Evolutionary conservation across 1,139 yeast genomes (phyloP).

Genomic region (Insectozyma bohioensis): DNA sequence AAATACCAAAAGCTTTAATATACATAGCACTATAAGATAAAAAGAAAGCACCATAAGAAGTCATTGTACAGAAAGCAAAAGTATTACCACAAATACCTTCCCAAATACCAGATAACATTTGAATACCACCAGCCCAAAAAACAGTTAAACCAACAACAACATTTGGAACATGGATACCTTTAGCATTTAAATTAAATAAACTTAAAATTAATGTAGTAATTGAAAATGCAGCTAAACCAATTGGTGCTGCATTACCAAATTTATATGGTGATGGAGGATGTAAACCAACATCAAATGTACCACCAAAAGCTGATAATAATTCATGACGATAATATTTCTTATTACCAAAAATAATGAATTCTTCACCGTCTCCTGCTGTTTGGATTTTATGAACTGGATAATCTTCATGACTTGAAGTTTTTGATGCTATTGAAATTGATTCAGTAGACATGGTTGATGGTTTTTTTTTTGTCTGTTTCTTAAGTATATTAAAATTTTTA

Average conservation of each 20-base stretch:
- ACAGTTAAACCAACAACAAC: constrained; percentile 39
- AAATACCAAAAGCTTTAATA: constrained; percentile 47
- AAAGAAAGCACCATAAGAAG: constrained; percentile 40
- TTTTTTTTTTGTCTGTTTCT: constrained; percentile 10
- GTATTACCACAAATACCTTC: constrained; percentile 37
- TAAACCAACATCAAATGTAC: constrained; percentile 15
- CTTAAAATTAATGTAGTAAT: constrained; percentile 43
- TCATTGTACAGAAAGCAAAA: constrained; percentile 35
- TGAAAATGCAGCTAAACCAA: constrained; percentile 53
- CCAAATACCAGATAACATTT: constrained; percentile 49
- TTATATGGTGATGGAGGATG: constrained; percentile 29
- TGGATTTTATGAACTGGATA: constrained; percentile 16
- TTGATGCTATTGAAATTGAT: constrained; percentile 4
- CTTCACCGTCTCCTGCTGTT: constrained; percentile 23
- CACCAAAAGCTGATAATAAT: constrained; percentile 37
- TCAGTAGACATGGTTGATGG: constrained; percentile 4
- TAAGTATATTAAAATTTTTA: too few relatives aligned
- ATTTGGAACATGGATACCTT: constrained; percentile 30
- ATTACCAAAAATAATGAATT: constrained; percentile 30
- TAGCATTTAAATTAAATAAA: constrained; percentile 34
- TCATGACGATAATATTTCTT: constrained; percentile 35
- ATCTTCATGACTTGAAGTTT: background rate
- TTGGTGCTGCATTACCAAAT: constrained; percentile 56
- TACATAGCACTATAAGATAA: constrained; percentile 32
- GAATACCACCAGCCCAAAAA: constrained; percentile 45